Evolutionary conservation across 129 eudicot species (phyloP).

Genomic region (Arctium minus): DNA sequence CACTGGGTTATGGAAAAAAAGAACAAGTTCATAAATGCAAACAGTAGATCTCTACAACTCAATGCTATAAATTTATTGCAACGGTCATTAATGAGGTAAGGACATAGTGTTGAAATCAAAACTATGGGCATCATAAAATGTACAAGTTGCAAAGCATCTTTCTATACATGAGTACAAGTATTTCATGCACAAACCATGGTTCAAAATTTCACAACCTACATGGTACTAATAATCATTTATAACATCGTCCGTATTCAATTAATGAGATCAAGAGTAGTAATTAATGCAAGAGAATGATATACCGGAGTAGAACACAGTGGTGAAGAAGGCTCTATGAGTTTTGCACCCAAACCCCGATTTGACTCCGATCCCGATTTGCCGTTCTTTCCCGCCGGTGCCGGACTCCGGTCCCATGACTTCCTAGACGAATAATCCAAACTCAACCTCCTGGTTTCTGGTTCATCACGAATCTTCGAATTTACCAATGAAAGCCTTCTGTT

Average conservation of each 20-base stretch:
- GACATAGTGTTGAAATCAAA: neutral
- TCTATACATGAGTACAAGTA: neutral
- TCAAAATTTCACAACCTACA: neutral
- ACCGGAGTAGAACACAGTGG: conserved; percentile 48
- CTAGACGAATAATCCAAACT: conserved; percentile 62
- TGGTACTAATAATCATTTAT: neutral
- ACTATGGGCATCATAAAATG: neutral
- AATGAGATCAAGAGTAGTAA: neutral
- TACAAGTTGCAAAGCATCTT: conserved; percentile 7
- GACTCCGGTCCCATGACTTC: conserved; percentile 66
- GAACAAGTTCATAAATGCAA: neutral
- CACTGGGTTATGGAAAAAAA: neutral
- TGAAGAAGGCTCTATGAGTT: conserved; percentile 17
- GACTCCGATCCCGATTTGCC: conserved; percentile 22
- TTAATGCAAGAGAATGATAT: conserved; percentile 3
- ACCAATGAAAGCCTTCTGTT: conserved; percentile 48
- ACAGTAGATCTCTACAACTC: neutral
- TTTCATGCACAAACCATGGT: neutral
- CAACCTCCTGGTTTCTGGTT: conserved; percentile 46
- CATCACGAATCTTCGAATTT: conserved; percentile 33
- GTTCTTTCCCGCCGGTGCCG: conserved; percentile 24
- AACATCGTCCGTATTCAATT: neutral
- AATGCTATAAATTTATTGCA: conserved; percentile 1
- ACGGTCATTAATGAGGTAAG: neutral
- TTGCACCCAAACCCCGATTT: neutral